Evolutionary conservation across 2,329 filamentous ascomycete genomes (phyloP), one percentile per base, ranked within the genome.

Genomic region (Tolypocladium paradoxum): DNA sequence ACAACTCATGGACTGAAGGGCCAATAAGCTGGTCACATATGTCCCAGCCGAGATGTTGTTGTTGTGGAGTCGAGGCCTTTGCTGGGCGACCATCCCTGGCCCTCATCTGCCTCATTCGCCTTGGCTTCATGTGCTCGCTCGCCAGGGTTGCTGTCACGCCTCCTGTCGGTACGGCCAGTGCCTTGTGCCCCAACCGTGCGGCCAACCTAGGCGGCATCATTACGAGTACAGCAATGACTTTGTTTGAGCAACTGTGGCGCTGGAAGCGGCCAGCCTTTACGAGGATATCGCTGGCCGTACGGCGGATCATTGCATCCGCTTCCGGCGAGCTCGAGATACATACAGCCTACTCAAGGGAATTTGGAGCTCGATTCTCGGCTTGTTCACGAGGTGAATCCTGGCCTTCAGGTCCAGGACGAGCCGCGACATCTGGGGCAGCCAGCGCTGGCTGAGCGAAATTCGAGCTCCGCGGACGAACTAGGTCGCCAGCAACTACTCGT

Each of bases 1-100:
- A 69, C 69, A 65, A 68, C 65, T 67, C 62, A 67, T 70, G 65
- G 66, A 64, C 72, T 72, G 73, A 6, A 31, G n/a, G 27, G 8
- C 27, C 43, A 46, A 31, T 29, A 20, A n/a, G 43, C 43, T 6
- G 24, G 16, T 20, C 43, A 31, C 43, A 46, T 27, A 36, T 31
- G 24, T 31, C 43, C 43, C 12, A 31, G 43, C 43, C 27, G 27
- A 46, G 24, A 46, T 46, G 27, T 16, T 46, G 27, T n/a, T n/a
- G 43, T 4, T 46, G 43, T 16, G 27, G 18, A 31, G 27, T n/a
- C 16, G 27, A 12, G 27, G 40, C 40, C n/a, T 34, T 29, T 14
- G 29, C 31, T 34, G 16, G 47, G 31, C 31, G 47, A 9, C 47
- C 27, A 8, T 46, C 20, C 37, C 20, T 24, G 37, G 9, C 37